Percentiles rank a stretch among this genome's conserved stretches.
Evolutionary conservation across 192 early-diverging fungal species (phyloP).

Genomic region (Umbelopsis isabellina): DNA sequence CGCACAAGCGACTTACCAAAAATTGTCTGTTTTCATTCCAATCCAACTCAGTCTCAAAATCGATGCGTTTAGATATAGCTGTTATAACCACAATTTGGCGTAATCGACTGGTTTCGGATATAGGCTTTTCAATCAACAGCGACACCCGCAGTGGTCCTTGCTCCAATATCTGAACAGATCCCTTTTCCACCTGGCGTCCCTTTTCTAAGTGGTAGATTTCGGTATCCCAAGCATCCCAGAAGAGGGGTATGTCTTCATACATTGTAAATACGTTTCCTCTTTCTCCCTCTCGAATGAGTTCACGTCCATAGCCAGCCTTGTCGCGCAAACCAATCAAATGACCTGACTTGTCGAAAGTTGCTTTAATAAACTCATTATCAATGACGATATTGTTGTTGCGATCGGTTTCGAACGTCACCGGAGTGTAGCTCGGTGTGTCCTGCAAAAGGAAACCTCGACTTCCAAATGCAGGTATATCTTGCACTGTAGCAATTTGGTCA

Average conservation of each 20-base stretch:
- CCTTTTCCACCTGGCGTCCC: slow-evolving; percentile 59
- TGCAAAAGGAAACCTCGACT: slow-evolving; percentile 22
- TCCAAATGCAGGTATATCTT: slow-evolving; percentile 16
- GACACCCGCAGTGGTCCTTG: slow-evolving; percentile 83
- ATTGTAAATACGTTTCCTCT: slow-evolving; percentile 78
- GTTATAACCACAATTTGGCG: slow-evolving; percentile 78
- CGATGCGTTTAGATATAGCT: slow-evolving; percentile 72
- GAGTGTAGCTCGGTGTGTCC: slow-evolving; percentile 14
- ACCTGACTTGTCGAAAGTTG: slow-evolving; percentile 74
- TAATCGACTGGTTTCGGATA: slow-evolving; percentile 71
- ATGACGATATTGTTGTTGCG: slow-evolving; percentile 55
- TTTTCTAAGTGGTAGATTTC: slow-evolving; percentile 96
- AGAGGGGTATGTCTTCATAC: slow-evolving; percentile 87
- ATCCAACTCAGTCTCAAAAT: slow-evolving; percentile 87
- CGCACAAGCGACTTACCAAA: slow-evolving; percentile 49
- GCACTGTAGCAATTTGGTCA: background rate
- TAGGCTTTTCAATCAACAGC: slow-evolving; percentile 61
- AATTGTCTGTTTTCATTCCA: slow-evolving; percentile 93
- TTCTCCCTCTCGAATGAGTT: slow-evolving; percentile 57
- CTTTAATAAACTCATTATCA: slow-evolving; percentile 76
- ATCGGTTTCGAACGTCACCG: slow-evolving; percentile 42
- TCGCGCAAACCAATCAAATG: slow-evolving; percentile 74
- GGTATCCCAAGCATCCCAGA: slow-evolving; percentile 88
- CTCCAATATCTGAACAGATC: slow-evolving; percentile 66
- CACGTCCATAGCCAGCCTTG: slow-evolving; percentile 47